Base-by-base conservation (phyloP, 2,329 filamentous ascomycete genomes). In the Trematosphaeria pertusa region DNA sequence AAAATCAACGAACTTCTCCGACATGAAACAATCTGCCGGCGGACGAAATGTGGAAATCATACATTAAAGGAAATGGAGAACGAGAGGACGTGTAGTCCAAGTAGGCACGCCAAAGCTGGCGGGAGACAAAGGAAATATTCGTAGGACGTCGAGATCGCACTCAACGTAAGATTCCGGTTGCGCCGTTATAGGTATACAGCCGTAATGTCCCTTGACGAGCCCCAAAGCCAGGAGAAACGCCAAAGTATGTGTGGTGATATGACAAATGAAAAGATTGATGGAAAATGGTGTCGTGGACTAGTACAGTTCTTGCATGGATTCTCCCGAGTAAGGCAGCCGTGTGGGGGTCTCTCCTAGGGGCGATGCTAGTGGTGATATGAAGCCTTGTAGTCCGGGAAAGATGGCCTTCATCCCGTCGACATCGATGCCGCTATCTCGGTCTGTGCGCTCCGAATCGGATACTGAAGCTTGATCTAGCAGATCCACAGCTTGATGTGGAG, bases 361-460 rank as follows among this genome's bases (percentile, higher is more conserved):
- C 1, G 66, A 65, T 28, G 58, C 62, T 2, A 67, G 59, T 8
- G 56, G 60, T 2, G 56, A 50, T 28, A 62, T 50, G 8, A 59
- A 50, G 34, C 46, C 43, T 22, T 49, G 50, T 35, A 56, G 31
- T 9, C 56, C 39, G 10, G 50, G 38, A 18, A 32, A 39, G 11
- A 51, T 34, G n/a, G 54, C 54, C n/a, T 68, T 61, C 10, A 64
- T 43, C 3, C 62, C 61, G 22, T 69, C 67, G 5, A 73, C 37
- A 35, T 72, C 69, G 19, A 73, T 56, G 3, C 67, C 70, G 42
- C 69, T 72, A 46, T 73, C 70, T n/a, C 69, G 61, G 34, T 73
- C 70, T 14, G 63, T 57, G 2, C 65, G 58, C 7, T 58, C 58
- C 2, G 54, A 54, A 22, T 38, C 44, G 2, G 20, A 48, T 42